Evolutionary conservation across 164 flowering plant species (phyloP), one percentile per base, ranked within the genome.

Genomic region (Taxillus chinensis): DNA sequence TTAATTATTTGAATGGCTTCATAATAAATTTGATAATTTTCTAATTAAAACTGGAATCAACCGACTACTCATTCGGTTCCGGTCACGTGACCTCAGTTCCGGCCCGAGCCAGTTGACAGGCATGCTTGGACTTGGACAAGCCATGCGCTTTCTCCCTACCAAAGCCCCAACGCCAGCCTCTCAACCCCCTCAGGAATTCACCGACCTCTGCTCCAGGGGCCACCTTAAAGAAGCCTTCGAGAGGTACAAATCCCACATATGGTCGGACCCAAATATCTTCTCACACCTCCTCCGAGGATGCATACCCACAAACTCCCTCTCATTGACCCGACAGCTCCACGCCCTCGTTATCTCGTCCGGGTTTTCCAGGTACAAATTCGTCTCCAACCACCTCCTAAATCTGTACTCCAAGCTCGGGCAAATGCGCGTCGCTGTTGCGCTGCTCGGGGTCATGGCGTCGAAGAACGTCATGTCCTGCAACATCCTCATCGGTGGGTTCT

Each of bases 381-480:
- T 83, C 14, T 69, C 73, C 74, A 88, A 88, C 67, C 86, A 84
- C 64, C 73, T 86, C 8, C 70, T 89, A 43, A 86, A 83, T 64
- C 45, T 82, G 60, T 86, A 89, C 71, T 60, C 76, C 58, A 86
- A 89, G 66, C 57, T 77, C 5, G 82, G 85, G 2, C 67, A 78
- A 2, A 46, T 85, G 37, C 62, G 65, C 0, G 56, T 64, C 7
- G 81, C 78, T 0, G 39, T 62, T 1, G 8, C 60, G 3, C 41
- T 89, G 74, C 86, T 79, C 58, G 69, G 57, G 37, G 67, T 42
- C 7, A 82, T 89, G 86, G 83, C 81, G 0, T 65, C 68, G 67
- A 79, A 59, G 60, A 89, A 86, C 64, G 27, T 78, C 12, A 86
- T 89, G 96, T 79, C 92, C 49, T 68, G 63, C 42, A 89, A 86